Evolutionary conservation across 108 stramenopile genomes (phyloP), one percentile per base, ranked within the genome.

Genomic region (Cyclostephanos tholiformis): DNA sequence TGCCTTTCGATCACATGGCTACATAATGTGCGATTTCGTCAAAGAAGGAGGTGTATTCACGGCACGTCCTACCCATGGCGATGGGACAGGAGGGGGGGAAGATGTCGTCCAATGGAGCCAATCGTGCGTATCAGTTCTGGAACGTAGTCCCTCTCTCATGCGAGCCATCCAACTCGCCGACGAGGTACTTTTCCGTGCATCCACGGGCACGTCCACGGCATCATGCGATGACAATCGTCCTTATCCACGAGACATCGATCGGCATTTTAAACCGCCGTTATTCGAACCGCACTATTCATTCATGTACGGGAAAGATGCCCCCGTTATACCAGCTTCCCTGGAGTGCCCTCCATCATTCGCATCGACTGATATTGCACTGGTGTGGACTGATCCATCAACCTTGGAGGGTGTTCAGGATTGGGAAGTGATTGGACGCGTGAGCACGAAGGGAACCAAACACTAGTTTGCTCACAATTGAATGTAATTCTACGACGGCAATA

Each of bases 241-340:
- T 16, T 11, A 13, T 12, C 22, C 19, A 44, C 32, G 49, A 27
- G 9, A 35, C 14, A 11, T 76, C 14, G 68, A 69, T 23, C 43
- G 75, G 16, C 68, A 76, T 39, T 69, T 63, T 39, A 76, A 62
- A 55, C 36, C 65, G 38, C 75, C 75, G 4, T 25, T 55, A 0
- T 69, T 30, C 44, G 67, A 62, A 30, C 75, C 75, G 13, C 76
- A 77, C 55, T 77, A 71, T 58, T 77, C 76, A 32, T 71, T 70
- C 46, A 48, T 65, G 17, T 78, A 78, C 60, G 62, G 64, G 27
- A 66, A 71, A 35, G 46, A 71, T 53, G 62, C 64, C 1, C 30
- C 43, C 5, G 19, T 66, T 20, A 65, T 71, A 26, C 26, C 50
- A 43, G 20, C 39, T 19, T 53, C 44, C n/a, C 12, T 71, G 30